Evolutionary conservation across 371 early-diverging fungal genomes (phyloP).

Genomic region (Mucor velutinosus): DNA sequence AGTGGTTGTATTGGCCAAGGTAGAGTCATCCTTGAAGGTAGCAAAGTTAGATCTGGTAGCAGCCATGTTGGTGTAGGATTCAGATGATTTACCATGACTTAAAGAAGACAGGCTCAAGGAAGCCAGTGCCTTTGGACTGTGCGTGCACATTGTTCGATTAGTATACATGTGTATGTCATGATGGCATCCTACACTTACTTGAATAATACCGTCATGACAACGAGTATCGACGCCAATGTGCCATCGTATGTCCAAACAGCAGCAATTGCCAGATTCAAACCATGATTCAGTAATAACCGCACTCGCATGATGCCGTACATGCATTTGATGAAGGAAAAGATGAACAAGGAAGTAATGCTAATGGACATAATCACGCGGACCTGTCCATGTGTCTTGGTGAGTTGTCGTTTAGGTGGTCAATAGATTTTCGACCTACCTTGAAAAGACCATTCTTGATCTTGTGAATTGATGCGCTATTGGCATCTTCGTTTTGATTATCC

Average conservation of each 20-base stretch:
- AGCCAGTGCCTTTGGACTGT: slow-evolving; percentile 14
- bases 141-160: neutral
- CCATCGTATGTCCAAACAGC: slow-evolving; percentile 23
- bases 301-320: slow-evolving; percentile 14
- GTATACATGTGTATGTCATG: neutral
- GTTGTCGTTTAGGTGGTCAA: neutral
- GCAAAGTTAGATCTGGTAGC: neutral
- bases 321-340: slow-evolving; percentile 20
- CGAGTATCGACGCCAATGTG: slow-evolving; percentile 13
- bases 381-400: neutral
- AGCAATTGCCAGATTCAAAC: slow-evolving; percentile 9
- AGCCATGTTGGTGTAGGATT: neutral
- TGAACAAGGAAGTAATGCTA: slow-evolving; percentile 2
- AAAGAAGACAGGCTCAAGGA: neutral
- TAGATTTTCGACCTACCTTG: slow-evolving; percentile 20
- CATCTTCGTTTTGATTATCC: slow-evolving; percentile 2
- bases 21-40: neutral
- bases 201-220: slow-evolving; percentile 10
- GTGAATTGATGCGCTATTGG: neutral
- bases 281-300: neutral
- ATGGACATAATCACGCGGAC: slow-evolving; percentile 13
- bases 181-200: slow-evolving; percentile 13
- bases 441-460: slow-evolving; percentile 16
- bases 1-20: neutral
- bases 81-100: neutral